Conservation (phyloP, 805 yeast genomes). For the Starmerella floricola region DNA sequence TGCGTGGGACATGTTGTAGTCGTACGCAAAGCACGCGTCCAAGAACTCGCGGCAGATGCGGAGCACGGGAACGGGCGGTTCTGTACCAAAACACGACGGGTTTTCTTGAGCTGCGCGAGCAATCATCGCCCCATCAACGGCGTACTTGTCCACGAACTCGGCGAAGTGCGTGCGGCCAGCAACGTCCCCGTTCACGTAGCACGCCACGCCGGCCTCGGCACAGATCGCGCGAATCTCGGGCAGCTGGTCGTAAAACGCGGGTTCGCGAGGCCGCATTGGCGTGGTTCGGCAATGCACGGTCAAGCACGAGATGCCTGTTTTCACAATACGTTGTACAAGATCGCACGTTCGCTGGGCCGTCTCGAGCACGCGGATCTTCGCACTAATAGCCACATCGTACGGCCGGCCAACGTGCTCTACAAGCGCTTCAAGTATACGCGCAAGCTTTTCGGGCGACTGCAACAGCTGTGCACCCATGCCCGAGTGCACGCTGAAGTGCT, state of each 20-base stretch:
- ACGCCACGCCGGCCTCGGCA: conserved; percentile 47
- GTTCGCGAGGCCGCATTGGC: conserved; percentile 70
- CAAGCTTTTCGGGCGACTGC: conserved; percentile 65
- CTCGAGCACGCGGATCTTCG: conserved; percentile 73
- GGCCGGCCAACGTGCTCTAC: conserved; percentile 77
- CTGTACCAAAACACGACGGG: conserved; percentile 53
- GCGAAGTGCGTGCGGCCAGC: conserved; percentile 41
- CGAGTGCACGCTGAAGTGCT: conserved; percentile 82
- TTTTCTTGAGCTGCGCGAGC: conserved; percentile 84
- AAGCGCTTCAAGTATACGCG: conserved; percentile 51
- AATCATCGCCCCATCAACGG: conserved; percentile 76
- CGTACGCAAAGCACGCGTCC: conserved; percentile 40
- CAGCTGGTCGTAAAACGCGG: conserved; percentile 62
- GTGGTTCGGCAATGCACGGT: conserved; percentile 89
- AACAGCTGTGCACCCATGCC: conserved; percentile 97
- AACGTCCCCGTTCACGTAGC: conserved; percentile 75
- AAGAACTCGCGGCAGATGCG: conserved; percentile 45
- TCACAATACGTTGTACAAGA: conserved; percentile 45
- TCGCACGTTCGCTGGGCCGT: conserved; percentile 46
- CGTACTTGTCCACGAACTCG: conserved; percentile 40
- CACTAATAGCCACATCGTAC: conserved; percentile 67
- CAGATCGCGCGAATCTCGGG: conserved; percentile 51
- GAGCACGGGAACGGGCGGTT: conserved; percentile 40
- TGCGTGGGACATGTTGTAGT: conserved; percentile 58
- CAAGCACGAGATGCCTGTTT: conserved; percentile 73